A percentile compares a stretch with the other conserved stretches of the same genome.
Conservation (phyloP, 1,139 yeast genomes). For the Saccharomyces hybrid region DNA sequence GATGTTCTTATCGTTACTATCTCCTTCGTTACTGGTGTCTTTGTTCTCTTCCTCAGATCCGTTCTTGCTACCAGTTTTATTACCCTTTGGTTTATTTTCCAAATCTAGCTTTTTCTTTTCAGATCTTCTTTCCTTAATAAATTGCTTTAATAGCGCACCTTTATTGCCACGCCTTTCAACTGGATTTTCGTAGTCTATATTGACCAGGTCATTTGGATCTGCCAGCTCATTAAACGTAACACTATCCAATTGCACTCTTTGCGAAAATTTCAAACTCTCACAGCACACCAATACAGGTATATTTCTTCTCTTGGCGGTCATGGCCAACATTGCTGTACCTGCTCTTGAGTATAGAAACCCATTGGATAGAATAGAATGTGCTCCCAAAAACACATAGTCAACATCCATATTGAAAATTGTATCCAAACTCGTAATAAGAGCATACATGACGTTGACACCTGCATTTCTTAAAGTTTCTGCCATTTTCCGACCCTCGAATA, state of each 20-base stretch:
- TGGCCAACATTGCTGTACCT: slow-evolving; percentile 90
- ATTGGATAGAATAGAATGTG: slow-evolving; percentile 94
- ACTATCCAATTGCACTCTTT: slow-evolving; percentile 90
- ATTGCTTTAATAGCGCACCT: slow-evolving; percentile 61
- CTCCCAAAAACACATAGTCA: slow-evolving; percentile 88
- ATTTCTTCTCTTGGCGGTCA: slow-evolving; percentile 80
- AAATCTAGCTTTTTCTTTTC: slow-evolving; percentile 21
- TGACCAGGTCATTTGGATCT: slow-evolving; percentile 67
- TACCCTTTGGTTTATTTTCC: slow-evolving; percentile 11
- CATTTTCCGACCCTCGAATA: slow-evolving; percentile 83
- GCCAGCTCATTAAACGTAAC: slow-evolving; percentile 91
- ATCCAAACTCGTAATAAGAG: slow-evolving; percentile 69
- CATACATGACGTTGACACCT: slow-evolving; percentile 66
- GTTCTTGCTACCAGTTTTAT: slow-evolving; percentile 2
- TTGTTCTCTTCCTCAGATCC: slow-evolving; percentile 15
- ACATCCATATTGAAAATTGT: slow-evolving; percentile 81
- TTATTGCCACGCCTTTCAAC: slow-evolving; percentile 43
- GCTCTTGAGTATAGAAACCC: slow-evolving; percentile 90
- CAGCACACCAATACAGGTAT: slow-evolving; percentile 94
- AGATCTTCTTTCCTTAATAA: slow-evolving; percentile 41
- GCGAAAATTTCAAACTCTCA: slow-evolving; percentile 93
- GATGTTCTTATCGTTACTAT: slow-evolving; percentile 33
- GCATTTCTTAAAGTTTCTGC: slow-evolving; percentile 53
- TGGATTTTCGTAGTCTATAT: slow-evolving; percentile 41
- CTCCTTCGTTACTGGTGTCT: slow-evolving; percentile 9